Base-by-base conservation (phyloP, 2,329 filamentous ascomycete genomes). In the Talaromyces sp. region DNA sequence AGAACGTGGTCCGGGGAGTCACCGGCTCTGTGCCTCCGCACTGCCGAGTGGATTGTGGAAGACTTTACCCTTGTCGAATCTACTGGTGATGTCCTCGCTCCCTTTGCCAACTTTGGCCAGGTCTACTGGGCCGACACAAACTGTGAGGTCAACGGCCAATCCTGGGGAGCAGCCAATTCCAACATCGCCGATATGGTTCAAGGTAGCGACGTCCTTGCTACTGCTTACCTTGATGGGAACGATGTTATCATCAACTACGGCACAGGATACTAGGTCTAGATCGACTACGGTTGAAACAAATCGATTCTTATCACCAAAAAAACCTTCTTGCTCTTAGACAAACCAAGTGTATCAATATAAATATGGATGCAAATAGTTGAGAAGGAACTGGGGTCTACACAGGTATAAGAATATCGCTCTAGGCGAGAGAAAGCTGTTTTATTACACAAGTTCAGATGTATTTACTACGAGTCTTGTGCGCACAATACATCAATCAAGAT, bases 161-260 rank as follows among this genome's bases (percentile, higher is more conserved):
- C 42, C 2, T 52, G 54, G 60, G 54, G 60, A 35, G 60, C 60
- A 42, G 54, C 33, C 3, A 58, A 58, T 42, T 62, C 60, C 21
- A 62, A 62, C 18, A 62, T 62, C 9, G 42, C 54, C 12, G 42
- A 62, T 33, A 58, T 62, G 54, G 54, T 62, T 58, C 54, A 58
- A 42, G 54, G 42, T 28, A 62, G 25, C n/a, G 18, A 62, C 28
- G 54, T 58, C 7, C 60, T 62, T 42, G 60, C 54, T 35, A 52
- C 54, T 50, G 54, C 60, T 14, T 62, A 62, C 7, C 60, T 62
- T 5, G 52, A 35, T 14, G 60, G 60, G 14, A 62, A 62, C 44
- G 54, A 62, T 31, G 54, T 62, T 44, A 62, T 62, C n/a, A 58
- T 62, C 42, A 62, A 62, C 40, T 62, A 62, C 35, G 54, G 60